Base-by-base conservation (phyloP, 1,284 basidiomycete species). In the Retiboletus fuscus region DNA sequence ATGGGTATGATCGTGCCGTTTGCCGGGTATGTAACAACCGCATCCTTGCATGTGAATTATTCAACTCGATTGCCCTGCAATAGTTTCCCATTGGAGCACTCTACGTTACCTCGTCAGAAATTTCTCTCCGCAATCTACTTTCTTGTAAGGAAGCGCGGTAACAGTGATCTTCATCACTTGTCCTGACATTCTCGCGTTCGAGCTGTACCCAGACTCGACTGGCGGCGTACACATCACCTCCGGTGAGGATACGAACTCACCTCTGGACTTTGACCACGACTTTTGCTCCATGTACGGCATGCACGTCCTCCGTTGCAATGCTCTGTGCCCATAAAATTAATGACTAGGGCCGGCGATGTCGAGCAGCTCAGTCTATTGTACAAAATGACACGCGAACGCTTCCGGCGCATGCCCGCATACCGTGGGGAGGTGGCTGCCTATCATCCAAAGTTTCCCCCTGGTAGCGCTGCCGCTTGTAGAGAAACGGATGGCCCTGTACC, bases 371-470 rank as follows among this genome's bases (percentile, higher is more conserved):
- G 30, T 28, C 12, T 76, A 13, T 15, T 75, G 43, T 77, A 80
- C 63, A 77, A 77, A 28, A 68, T 67, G 55, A 20, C 61, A 5
- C 77, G 76, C 1, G 76, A 77, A 55, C 68, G 69, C 10, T 3
- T 84, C 4, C 86, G 92, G 28, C 87, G 91, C 3, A 87, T 92
- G 86, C 82, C 84, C 0, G 79, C 80, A 30, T 92, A 86, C 79
- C 84, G 87, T 3, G 91, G 91, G 7, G 91, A 92, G 72, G 78
- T 84, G 3, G 64, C 76, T 1, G 67, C 75, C 2, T 75, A 74
- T 20, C 88, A 92, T 73, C 91, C 92, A 0, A 67, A 72, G 11
- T 92, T 92, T 78, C 74, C 85, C 3, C 72, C 78, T 2, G 84
- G 80, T 3, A 89, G 89, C 64, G 69, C 80, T 2, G 91, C 90